Percentiles rank a stretch among this genome's conserved stretches.
These are phyloP conservation scores for Talaromyces atroroseus DNA, from an alignment of 2,329 filamentous ascomycete species.

Conservation along the genomic window DNA sequence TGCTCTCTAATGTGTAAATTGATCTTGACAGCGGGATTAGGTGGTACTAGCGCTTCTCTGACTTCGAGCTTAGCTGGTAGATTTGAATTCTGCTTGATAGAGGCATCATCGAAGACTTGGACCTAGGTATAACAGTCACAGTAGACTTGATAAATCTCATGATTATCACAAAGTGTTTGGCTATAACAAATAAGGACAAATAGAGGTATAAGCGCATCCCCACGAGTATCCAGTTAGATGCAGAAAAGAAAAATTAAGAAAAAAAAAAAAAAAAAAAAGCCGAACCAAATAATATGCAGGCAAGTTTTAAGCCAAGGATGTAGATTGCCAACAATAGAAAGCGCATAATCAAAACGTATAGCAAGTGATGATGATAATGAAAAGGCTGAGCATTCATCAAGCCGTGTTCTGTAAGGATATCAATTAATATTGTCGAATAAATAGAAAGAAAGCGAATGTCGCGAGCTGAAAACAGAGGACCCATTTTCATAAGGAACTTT, in stretches of 20 bases:
- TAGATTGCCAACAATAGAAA: not conserved
- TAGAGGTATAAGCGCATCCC: not conserved
- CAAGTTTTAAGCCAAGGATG: not conserved
- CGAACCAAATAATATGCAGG: not conserved
- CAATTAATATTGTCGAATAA: not conserved
- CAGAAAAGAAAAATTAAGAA: not conserved
- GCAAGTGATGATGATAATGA: not conserved
- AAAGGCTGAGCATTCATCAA: not conserved
- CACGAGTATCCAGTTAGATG: not conserved
- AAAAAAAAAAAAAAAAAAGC: constrained; percentile 2
- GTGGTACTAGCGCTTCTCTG: too few species aligned
- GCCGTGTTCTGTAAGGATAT: not conserved
- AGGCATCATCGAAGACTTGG: too few species aligned
- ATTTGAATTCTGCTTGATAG: too few species aligned
- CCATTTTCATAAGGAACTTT: not conserved
- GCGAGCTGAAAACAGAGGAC: not conserved
- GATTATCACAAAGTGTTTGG: not conserved
- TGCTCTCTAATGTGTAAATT: too few species aligned
- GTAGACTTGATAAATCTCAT: not conserved
- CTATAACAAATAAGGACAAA: not conserved
- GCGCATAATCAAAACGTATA: not conserved
- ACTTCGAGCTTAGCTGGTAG: too few species aligned
- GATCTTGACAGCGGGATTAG: too few species aligned
- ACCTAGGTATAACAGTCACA: not conserved
- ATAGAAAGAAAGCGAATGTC: not conserved